A percentile compares a stretch with the other conserved stretches of the same genome.
Evolutionary conservation across 2,329 filamentous ascomycete genomes (phyloP).

Genomic region (Orbilia oligospora): DNA sequence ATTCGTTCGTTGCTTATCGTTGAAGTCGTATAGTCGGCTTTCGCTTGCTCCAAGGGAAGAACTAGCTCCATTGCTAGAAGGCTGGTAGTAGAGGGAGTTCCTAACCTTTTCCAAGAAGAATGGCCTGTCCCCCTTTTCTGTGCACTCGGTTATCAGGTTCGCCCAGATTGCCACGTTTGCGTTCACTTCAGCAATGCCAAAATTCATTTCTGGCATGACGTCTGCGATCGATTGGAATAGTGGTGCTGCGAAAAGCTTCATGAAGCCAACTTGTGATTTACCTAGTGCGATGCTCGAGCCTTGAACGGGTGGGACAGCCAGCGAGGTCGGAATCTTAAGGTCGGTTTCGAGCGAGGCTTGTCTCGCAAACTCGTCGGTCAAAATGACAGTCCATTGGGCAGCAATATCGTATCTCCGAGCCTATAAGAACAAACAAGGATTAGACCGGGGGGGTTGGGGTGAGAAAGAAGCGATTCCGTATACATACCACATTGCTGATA

Average conservation of each 20-base stretch:
- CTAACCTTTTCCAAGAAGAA: conserved; percentile 58
- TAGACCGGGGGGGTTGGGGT: conserved; percentile 51
- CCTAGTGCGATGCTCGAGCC: conserved; percentile 82
- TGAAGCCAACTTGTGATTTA: conserved; percentile 92
- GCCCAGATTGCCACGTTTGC: conserved; percentile 83
- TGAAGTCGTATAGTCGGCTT: conserved; percentile 36
- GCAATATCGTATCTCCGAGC: conserved; percentile 87
- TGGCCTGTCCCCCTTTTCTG: conserved; percentile 54
- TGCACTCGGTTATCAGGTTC: conserved; percentile 73
- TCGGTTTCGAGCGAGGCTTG: conserved; percentile 93
- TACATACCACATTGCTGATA: conserved; percentile 94
- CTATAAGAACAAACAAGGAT: conserved; percentile 69
- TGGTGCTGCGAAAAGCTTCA: conserved; percentile 94
- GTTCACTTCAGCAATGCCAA: conserved; percentile 85
- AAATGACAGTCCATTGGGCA: conserved; percentile 87
- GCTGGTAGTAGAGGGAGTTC: conserved; percentile 45
- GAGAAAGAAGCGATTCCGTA: conserved; percentile 20
- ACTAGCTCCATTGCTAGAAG: conserved; percentile 40
- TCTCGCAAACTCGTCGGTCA: conserved; percentile 95
- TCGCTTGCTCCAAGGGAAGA: conserved; percentile 39
- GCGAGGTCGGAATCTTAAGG: conserved; percentile 86
- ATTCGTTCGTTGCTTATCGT: conserved; percentile 46
- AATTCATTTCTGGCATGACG: conserved; percentile 85
- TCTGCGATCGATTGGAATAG: conserved; percentile 90
- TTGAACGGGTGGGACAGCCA: conserved; percentile 86